Conservation (phyloP, 805 yeast genomes). For the Naumovozyma baii region DNA sequence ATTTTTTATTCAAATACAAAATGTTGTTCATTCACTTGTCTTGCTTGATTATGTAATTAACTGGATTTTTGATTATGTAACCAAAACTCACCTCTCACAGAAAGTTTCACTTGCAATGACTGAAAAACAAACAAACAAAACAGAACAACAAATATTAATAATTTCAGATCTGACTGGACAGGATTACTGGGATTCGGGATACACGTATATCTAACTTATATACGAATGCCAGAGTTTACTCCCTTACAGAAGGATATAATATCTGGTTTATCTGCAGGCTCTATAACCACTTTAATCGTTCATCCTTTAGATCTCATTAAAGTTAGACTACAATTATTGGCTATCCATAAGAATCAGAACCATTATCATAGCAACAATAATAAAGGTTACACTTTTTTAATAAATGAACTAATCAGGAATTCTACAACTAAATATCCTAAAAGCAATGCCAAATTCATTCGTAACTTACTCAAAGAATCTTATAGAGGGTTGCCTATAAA, state of each 20-base stretch:
- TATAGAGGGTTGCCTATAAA: slow-evolving; percentile 80
- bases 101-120: too few relatives aligned
- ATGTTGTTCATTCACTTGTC: too few relatives aligned
- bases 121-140: too few relatives aligned
- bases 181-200: too few relatives aligned
- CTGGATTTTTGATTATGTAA: too few relatives aligned
- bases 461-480: slow-evolving; percentile 23
- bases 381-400: slow-evolving; percentile 22
- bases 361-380: neutral
- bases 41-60: too few relatives aligned
- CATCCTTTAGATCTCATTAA: slow-evolving; percentile 89
- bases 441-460: slow-evolving; percentile 1
- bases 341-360: slow-evolving; percentile 9
- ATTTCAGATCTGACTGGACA: too few relatives aligned
- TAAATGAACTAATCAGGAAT: slow-evolving; percentile 16
- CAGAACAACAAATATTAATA: too few relatives aligned
- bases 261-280: slow-evolving; percentile 76
- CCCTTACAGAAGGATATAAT: slow-evolving; percentile 43
- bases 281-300: slow-evolving; percentile 63
- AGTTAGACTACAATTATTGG: slow-evolving; percentile 63
- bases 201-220: too few relatives aligned
- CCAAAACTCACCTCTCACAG: too few relatives aligned
- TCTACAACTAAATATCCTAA: slow-evolving; percentile 3
- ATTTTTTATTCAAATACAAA: too few relatives aligned
- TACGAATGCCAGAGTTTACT: slow-evolving; percentile 1